Conservation (phyloP, 2,329 filamentous ascomycete species). For the Alternaria brassicae region DNA sequence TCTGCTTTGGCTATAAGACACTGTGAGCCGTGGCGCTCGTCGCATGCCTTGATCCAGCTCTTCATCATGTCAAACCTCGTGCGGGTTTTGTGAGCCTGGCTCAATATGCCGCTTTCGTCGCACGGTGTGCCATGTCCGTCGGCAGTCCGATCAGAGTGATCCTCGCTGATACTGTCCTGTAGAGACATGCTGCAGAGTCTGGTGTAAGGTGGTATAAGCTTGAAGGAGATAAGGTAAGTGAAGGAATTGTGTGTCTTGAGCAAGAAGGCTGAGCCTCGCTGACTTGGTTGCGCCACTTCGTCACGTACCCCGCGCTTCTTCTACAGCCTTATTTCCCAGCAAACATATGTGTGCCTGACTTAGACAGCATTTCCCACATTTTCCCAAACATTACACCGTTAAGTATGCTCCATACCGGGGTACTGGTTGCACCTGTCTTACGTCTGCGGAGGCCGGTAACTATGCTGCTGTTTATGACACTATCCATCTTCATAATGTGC, state of each 20-base stretch:
- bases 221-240: background rate
- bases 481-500: background rate
- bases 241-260: background rate
- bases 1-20: background rate
- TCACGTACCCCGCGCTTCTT: background rate
- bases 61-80: background rate
- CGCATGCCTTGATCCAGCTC: background rate
- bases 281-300: background rate
- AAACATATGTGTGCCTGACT: background rate
- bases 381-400: too few relatives aligned
- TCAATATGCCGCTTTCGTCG: background rate
- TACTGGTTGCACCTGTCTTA: too few relatives aligned
- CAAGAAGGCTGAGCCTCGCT: background rate
- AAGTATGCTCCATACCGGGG: too few relatives aligned
- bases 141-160: too few relatives aligned
- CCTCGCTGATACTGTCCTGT: background rate
- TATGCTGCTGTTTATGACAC: background rate
- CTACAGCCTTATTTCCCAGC: background rate
- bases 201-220: background rate
- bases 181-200: background rate
- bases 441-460: too few relatives aligned
- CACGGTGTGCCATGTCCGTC: background rate
- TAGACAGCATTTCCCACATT: background rate
- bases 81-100: rapidly evolving
- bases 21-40: background rate